Percentiles rank a stretch among this genome's conserved stretches.
Evolutionary conservation across 352 stramenopile species (phyloP).

Genomic region (Globisporangium cystogenes): DNA sequence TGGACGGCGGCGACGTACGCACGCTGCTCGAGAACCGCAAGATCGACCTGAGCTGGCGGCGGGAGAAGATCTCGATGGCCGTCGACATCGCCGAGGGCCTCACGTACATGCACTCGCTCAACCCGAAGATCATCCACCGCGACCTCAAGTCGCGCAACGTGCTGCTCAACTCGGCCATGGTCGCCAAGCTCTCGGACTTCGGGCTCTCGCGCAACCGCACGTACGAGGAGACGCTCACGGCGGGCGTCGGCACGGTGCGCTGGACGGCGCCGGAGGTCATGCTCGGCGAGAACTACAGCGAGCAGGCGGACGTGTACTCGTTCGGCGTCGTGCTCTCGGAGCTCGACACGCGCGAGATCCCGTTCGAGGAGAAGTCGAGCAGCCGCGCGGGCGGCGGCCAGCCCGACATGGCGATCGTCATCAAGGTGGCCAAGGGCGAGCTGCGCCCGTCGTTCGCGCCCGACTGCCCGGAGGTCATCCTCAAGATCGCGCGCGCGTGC

Average conservation of each 20-base stretch:
- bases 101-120: conserved; percentile 80
- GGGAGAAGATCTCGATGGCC: conserved; percentile 82
- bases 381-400: conserved; percentile 44
- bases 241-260: conserved; percentile 75
- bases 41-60: conserved; percentile 76
- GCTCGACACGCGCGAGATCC: conserved; percentile 83
- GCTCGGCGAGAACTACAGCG: conserved; percentile 84
- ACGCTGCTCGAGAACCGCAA: conserved; percentile 78
- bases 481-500: conserved; percentile 74
- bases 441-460: conserved; percentile 68
- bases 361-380: conserved; percentile 81
- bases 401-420: conserved; percentile 79
- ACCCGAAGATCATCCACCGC: conserved; percentile 80
- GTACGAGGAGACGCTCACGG: conserved; percentile 83
- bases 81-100: conserved; percentile 78
- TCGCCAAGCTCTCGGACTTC: conserved; percentile 85
- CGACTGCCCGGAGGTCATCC: conserved; percentile 33
- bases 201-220: conserved; percentile 75
- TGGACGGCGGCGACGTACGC: conserved; percentile 80
- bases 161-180: conserved; percentile 68
- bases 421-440: conserved; percentile 78
- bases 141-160: conserved; percentile 84
- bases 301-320: conserved; percentile 86
- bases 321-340: conserved; percentile 85
- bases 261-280: conserved; percentile 88